Conservation (phyloP, 352 stramenopile genomes). For the Phytopythium delawarense region DNA sequence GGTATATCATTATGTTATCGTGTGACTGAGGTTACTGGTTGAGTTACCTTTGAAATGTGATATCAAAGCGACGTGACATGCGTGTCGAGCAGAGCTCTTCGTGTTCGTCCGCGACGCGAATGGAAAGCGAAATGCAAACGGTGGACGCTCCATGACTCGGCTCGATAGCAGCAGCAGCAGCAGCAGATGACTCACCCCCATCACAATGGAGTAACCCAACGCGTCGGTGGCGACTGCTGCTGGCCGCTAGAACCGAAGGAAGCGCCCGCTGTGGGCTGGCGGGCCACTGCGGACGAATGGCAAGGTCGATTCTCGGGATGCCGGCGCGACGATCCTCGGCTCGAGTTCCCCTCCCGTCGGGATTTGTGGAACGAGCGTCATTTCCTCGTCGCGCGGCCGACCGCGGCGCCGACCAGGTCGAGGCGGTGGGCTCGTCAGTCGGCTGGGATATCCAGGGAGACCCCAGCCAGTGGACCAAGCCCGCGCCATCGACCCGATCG, state of each 20-base stretch:
- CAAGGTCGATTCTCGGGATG: constrained; percentile 5
- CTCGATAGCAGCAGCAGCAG: not conserved
- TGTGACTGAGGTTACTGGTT: too few species aligned
- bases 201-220: not conserved
- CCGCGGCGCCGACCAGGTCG: constrained; percentile 2
- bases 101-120: not conserved
- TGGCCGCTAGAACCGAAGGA: not conserved
- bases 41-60: not conserved
- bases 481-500: not conserved
- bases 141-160: not conserved
- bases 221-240: not conserved
- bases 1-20: too few species aligned
- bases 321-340: constrained; percentile 41
- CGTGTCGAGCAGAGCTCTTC: not conserved
- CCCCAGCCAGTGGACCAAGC: not conserved
- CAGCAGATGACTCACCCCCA: not conserved
- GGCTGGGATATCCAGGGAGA: not conserved
- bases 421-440: not conserved
- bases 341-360: constrained; percentile 58
- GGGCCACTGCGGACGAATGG: not conserved
- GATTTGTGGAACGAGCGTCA: constrained; percentile 83
- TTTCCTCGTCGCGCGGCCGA: constrained; percentile 36
- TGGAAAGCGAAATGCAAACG: not conserved
- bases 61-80: not conserved
- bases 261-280: not conserved